Conservation (phyloP, 352 stramenopile species). For the Phytophthora fragariaefolia region DNA sequence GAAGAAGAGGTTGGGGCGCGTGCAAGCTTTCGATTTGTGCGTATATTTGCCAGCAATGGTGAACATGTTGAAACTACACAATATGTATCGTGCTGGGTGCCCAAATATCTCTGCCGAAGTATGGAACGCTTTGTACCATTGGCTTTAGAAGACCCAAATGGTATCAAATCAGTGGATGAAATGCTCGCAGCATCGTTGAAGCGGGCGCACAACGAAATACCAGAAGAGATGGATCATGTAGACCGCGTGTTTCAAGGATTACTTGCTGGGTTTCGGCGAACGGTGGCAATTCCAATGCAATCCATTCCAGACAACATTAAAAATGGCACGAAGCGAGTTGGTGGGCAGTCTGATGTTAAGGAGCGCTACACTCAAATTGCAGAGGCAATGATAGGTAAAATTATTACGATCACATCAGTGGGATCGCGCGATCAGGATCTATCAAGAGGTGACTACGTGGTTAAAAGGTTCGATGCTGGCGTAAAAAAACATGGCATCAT, state of each 20-base stretch:
- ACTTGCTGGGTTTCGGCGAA: slow-evolving; percentile 28
- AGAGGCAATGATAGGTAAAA: slow-evolving; percentile 38
- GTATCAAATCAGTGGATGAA: not conserved
- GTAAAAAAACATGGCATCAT: slow-evolving; percentile 29
- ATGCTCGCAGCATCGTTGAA: slow-evolving; percentile 34
- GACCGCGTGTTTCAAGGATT: slow-evolving; percentile 44
- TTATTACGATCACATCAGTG: slow-evolving; percentile 32
- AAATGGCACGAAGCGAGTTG: slow-evolving; percentile 18
- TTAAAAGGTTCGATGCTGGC: slow-evolving; percentile 31
- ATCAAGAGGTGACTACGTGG: slow-evolving; percentile 19
- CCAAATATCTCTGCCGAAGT: slow-evolving; percentile 77
- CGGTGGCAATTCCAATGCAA: not conserved
- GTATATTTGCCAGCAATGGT: slow-evolving; percentile 51
- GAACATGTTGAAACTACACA: slow-evolving; percentile 36
- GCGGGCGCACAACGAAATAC: slow-evolving; percentile 32
- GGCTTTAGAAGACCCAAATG: not conserved
- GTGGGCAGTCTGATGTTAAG: slow-evolving; percentile 14
- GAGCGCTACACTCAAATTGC: slow-evolving; percentile 33
- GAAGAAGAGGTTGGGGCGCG: slow-evolving; percentile 47
- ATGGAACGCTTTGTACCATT: slow-evolving; percentile 40
- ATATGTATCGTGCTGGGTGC: slow-evolving; percentile 78
- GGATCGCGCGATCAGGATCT: slow-evolving; percentile 13
- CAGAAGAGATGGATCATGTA: slow-evolving; percentile 33
- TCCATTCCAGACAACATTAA: not conserved
- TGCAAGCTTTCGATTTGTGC: slow-evolving; percentile 63